Evolutionary conservation across 495 filamentous ascomycete genomes (phyloP).

Genomic region (Aspergillus affinis): DNA sequence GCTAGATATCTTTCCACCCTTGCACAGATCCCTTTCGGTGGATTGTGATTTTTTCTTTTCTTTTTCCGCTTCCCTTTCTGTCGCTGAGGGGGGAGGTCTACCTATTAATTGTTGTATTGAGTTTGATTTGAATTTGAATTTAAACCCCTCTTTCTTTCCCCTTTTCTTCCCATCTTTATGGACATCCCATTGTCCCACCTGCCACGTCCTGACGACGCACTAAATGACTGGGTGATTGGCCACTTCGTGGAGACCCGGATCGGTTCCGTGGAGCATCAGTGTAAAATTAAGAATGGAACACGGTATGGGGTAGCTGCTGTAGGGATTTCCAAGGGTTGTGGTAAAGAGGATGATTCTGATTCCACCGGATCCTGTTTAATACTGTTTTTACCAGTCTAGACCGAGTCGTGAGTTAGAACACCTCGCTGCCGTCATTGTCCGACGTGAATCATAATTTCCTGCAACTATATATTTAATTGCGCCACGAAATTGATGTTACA

Average conservation of each 20-base stretch:
- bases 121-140: too few relatives aligned
- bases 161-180: conserved; percentile 7
- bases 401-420: background rate
- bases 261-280: conserved; percentile 3
- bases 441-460: background rate
- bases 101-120: too few relatives aligned
- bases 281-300: background rate
- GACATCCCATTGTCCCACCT: conserved; percentile 20
- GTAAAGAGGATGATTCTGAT: too few relatives aligned
- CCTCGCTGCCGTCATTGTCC: background rate
- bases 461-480: background rate
- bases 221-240: conserved; percentile 12
- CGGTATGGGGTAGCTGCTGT: background rate
- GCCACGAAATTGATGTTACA: background rate
- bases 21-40: conserved; percentile 12
- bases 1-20: conserved; percentile 11
- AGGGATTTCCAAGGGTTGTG: too few relatives aligned
- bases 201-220: conserved; percentile 25
- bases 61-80: background rate
- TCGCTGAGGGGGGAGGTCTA: background rate
- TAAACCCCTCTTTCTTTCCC: background rate
- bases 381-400: background rate
- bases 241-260: conserved; percentile 9
- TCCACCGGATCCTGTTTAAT: background rate
- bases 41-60: conserved; percentile 5